Conservation (phyloP, 169 alveolate species). For the Fabrea salina region DNA sequence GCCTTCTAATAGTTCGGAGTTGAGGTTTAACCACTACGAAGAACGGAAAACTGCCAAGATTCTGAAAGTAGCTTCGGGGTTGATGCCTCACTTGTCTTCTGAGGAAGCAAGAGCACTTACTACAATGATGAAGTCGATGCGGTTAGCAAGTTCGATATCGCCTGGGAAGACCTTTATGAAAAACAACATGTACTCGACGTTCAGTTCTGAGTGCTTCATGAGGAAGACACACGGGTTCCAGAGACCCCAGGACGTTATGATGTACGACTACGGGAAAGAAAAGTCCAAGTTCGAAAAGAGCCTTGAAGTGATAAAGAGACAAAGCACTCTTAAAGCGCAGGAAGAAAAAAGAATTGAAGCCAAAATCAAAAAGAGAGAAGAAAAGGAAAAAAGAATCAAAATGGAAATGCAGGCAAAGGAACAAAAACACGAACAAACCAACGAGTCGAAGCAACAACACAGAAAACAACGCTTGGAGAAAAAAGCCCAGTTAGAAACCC, state of each 20-base stretch:
- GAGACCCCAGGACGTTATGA: neutral
- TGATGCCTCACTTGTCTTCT: neutral
- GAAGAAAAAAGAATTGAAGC: neutral
- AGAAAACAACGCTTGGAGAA: neutral
- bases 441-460: neutral
- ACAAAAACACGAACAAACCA: neutral
- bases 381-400: neutral
- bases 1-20: neutral
- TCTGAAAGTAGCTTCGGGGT: constrained; percentile 2
- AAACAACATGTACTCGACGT: neutral
- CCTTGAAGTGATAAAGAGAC: neutral
- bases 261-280: neutral
- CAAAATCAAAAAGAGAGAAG: neutral
- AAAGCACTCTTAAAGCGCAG: neutral
- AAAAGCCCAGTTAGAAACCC: neutral
- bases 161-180: neutral
- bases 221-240: neutral
- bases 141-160: neutral
- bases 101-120: neutral
- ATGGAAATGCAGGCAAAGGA: neutral
- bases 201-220: neutral
- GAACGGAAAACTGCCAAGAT: constrained; percentile 3
- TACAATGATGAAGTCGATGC: neutral
- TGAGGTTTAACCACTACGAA: neutral
- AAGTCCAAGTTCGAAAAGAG: neutral